A percentile compares a stretch with the other conserved stretches of the same genome.
Evolutionary conservation across 371 early-diverging fungal genomes (phyloP).

Genomic region (Rhizopus stolonifer): DNA sequence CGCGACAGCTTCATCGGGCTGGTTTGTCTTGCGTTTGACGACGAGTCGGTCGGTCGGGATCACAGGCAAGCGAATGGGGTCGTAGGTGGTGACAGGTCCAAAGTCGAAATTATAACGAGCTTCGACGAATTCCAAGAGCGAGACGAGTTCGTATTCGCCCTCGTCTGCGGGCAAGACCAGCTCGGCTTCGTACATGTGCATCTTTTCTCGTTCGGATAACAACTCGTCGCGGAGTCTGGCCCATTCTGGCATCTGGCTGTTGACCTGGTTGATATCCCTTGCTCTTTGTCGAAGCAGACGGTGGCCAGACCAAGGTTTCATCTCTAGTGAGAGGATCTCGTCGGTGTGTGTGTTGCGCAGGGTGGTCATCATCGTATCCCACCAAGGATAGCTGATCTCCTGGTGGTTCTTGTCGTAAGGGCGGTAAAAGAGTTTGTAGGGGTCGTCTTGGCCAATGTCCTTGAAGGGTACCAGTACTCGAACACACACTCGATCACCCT

Average conservation of each 20-base stretch:
- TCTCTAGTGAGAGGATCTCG: slow-evolving; percentile 19
- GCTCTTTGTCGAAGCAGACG: slow-evolving; percentile 17
- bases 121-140: slow-evolving; percentile 43
- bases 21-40: slow-evolving; percentile 15
- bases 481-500: slow-evolving; percentile 21
- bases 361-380: slow-evolving; percentile 38
- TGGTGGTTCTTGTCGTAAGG: slow-evolving; percentile 19
- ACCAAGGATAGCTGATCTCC: slow-evolving; percentile 29
- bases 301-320: slow-evolving; percentile 39
- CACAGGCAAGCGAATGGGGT: slow-evolving; percentile 29
- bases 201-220: slow-evolving; percentile 23
- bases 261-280: slow-evolving; percentile 6
- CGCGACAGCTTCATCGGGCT: neutral
- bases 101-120: slow-evolving; percentile 51
- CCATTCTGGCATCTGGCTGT: slow-evolving; percentile 27
- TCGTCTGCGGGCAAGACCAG: slow-evolving; percentile 30
- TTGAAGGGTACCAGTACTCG: slow-evolving; percentile 24
- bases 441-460: slow-evolving; percentile 2
- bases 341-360: slow-evolving; percentile 18
- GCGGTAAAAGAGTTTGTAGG: slow-evolving; percentile 19
- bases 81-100: slow-evolving; percentile 42
- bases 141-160: slow-evolving; percentile 33
- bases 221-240: slow-evolving; percentile 13
- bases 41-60: slow-evolving; percentile 45
- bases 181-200: slow-evolving; percentile 52